A percentile compares a stretch with the other conserved stretches of the same genome.
Evolutionary conservation across 2,329 filamentous ascomycete species (phyloP).

Genomic region (Trichophyton benhamiae): DNA sequence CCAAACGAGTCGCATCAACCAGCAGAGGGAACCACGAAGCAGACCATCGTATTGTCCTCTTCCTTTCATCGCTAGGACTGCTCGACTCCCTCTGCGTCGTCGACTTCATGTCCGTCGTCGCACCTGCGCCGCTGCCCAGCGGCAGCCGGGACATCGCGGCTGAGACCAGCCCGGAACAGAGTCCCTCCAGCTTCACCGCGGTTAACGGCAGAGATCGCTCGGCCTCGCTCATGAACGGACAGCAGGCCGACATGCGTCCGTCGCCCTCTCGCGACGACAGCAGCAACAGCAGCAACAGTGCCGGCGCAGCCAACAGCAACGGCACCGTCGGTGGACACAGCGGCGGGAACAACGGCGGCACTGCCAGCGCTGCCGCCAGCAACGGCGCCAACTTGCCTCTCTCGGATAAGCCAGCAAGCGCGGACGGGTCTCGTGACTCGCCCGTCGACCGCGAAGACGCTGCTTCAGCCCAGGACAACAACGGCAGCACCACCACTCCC

Average conservation of each 20-base stretch:
- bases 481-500: not conserved
- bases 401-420: not conserved
- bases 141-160: conserved; percentile 16
- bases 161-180: conserved; percentile 28
- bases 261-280: not conserved
- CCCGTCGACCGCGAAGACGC: not conserved
- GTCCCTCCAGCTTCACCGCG: conserved; percentile 35
- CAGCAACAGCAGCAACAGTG: not conserved
- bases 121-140: conserved; percentile 24
- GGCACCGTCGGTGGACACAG: not conserved
- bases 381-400: conserved; percentile 1
- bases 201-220: conserved; percentile 32
- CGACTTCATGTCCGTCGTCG: conserved; percentile 25
- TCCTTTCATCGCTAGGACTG: not conserved
- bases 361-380: not conserved
- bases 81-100: not conserved
- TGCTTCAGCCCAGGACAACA: not conserved
- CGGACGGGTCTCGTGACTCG: not conserved
- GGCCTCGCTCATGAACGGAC: conserved; percentile 9
- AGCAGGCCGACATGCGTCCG: conserved; percentile 11
- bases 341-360: not conserved
- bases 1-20: not conserved
- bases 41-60: not conserved
- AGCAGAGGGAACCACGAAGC: not conserved
- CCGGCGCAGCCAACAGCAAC: not conserved